phyloP scores from a whole-genome alignment of 2,329 filamentous ascomycete species.

The Metarhizium sp. region DNA sequence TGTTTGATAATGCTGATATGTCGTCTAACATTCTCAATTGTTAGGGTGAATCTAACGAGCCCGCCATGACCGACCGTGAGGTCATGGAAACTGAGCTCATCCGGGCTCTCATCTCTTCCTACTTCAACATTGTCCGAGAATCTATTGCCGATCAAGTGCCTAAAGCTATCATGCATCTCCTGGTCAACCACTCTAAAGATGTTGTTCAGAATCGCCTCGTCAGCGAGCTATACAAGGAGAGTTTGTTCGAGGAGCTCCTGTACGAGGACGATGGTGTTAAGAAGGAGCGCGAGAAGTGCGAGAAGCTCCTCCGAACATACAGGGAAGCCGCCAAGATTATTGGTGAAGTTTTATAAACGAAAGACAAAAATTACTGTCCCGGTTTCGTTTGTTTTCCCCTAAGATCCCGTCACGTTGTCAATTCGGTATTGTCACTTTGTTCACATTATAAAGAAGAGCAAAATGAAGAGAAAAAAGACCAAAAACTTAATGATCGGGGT shows the following conservation, averaged over 20 bases:
- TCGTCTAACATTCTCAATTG: slow-evolving; percentile 9
- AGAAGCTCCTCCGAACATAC: slow-evolving; percentile 90
- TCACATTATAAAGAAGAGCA: background rate
- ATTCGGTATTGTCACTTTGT: background rate
- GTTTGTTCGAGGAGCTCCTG: slow-evolving; percentile 80
- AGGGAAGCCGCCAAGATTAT: slow-evolving; percentile 98
- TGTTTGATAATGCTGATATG: background rate
- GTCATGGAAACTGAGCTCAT: slow-evolving; percentile 97
- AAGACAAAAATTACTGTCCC: background rate
- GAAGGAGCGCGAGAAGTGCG: slow-evolving; percentile 96
- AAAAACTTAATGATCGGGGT: background rate
- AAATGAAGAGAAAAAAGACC: background rate
- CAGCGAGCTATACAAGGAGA: slow-evolving; percentile 88
- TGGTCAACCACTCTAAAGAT: slow-evolving; percentile 97
- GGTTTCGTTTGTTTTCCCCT: background rate
- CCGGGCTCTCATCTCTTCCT: slow-evolving; percentile 89
- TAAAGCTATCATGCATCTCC: slow-evolving; percentile 96
- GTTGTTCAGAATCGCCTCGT: slow-evolving; percentile 95
- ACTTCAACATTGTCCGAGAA: slow-evolving; percentile 98
- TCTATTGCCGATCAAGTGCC: slow-evolving; percentile 98
- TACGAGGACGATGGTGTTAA: slow-evolving; percentile 98
- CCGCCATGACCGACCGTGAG: slow-evolving; percentile 88
- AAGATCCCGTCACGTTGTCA: background rate
- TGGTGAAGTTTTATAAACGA: slow-evolving; percentile 72
- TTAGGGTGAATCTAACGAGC: slow-evolving; percentile 58